Evolutionary conservation across 2,329 filamentous ascomycete species (phyloP).

Genomic region (Nemania diffusa): DNA sequence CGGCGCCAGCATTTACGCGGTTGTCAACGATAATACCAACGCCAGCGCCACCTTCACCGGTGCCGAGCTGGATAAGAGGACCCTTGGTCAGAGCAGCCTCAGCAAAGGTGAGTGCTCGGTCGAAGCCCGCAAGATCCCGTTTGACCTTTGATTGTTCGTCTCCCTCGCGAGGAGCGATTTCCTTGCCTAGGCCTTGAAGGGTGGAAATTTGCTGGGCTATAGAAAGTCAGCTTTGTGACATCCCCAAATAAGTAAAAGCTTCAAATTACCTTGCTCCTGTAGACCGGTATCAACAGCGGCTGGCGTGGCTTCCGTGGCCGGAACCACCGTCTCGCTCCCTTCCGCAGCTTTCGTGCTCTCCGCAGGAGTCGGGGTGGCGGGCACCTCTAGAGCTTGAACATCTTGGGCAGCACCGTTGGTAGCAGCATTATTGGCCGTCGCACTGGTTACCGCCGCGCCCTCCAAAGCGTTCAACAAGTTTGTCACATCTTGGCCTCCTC

Average conservation of each 20-base stretch:
- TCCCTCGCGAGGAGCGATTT: slow-evolving; percentile 56
- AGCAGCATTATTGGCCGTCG: slow-evolving; percentile 41
- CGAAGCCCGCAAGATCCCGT: slow-evolving; percentile 55
- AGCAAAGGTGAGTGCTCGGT: slow-evolving; percentile 54
- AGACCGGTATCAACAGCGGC: slow-evolving; percentile 48
- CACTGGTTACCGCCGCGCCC: slow-evolving; percentile 54
- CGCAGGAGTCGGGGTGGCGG: slow-evolving; percentile 16
- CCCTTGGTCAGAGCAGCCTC: slow-evolving; percentile 54
- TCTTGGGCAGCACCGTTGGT: slow-evolving; percentile 31
- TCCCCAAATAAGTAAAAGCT: neutral
- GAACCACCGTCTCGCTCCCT: slow-evolving; percentile 7
- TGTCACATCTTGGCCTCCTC: slow-evolving; percentile 58
- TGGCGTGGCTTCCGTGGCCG: slow-evolving; percentile 17
- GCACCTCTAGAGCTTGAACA: slow-evolving; percentile 11
- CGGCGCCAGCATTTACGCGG: slow-evolving; percentile 31
- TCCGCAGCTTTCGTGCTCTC: slow-evolving; percentile 15
- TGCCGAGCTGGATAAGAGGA: slow-evolving; percentile 55
- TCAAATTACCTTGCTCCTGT: slow-evolving; percentile 51
- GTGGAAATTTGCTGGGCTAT: slow-evolving; percentile 55
- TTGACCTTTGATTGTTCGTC: slow-evolving; percentile 45
- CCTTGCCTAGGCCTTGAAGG: slow-evolving; percentile 61
- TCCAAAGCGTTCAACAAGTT: slow-evolving; percentile 58
- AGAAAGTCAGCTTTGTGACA: slow-evolving; percentile 18
- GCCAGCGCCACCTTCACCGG: slow-evolving; percentile 53
- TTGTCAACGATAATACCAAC: slow-evolving; percentile 55